Conservation (phyloP, 257 asterid genomes). For the Linderniella brevidens region DNA sequence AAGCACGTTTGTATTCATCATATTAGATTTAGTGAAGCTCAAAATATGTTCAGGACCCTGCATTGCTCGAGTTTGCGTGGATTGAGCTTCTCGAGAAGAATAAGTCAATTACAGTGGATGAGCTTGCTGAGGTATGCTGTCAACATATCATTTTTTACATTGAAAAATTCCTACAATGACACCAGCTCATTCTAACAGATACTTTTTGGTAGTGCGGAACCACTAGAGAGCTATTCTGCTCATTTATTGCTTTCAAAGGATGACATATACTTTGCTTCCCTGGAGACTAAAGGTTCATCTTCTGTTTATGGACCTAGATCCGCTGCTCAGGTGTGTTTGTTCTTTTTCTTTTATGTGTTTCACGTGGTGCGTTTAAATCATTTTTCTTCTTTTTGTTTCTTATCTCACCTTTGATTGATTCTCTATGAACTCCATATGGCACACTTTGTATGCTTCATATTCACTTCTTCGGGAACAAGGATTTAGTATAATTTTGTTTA, state of each 20-base stretch:
- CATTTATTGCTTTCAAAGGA: slow-evolving; percentile 71
- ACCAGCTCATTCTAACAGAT: slow-evolving; percentile 49
- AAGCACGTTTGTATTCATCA: slow-evolving; percentile 11
- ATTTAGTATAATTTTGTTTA: slow-evolving; percentile 13
- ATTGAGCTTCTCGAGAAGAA: slow-evolving; percentile 83
- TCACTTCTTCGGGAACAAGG: slow-evolving; percentile 6
- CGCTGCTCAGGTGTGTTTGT: slow-evolving; percentile 42
- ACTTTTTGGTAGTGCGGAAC: slow-evolving; percentile 89
- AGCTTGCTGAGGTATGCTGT: slow-evolving; percentile 75
- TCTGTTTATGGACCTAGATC: slow-evolving; percentile 86
- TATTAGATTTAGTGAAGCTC: slow-evolving; percentile 9
- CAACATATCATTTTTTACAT: slow-evolving; percentile 9
- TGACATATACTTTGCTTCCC: slow-evolving; percentile 50
- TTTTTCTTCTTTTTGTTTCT: background rate
- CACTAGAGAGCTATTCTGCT: slow-evolving; percentile 89
- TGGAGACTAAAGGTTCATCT: slow-evolving; percentile 49
- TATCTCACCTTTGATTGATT: background rate
- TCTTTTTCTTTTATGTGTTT: background rate
- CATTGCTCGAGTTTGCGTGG: slow-evolving; percentile 94
- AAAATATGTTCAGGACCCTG: slow-evolving; percentile 48
- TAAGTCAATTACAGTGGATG: slow-evolving; percentile 52
- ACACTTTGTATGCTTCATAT: background rate
- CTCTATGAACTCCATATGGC: no score
- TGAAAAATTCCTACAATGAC: slow-evolving; percentile 24
- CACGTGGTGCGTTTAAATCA: background rate